These are phyloP conservation scores for Edaphochlamys debaryana DNA, from an alignment of 139 green algal species.

Conservation along the genomic window DNA sequence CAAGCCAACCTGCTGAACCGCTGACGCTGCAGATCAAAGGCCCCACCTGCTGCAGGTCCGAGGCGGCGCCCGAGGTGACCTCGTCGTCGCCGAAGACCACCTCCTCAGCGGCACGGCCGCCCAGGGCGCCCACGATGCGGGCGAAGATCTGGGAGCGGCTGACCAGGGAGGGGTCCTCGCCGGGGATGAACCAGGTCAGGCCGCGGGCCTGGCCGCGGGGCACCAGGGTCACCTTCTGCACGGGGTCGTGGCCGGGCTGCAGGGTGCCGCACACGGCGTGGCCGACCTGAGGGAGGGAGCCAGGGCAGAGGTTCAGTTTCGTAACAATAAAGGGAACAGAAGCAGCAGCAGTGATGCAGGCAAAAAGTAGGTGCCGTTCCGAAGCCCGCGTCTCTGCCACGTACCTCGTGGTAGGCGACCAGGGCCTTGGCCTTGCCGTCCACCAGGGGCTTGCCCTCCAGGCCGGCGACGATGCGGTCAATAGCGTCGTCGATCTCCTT, in stretches of 20 bases:
- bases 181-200: conserved; percentile 97
- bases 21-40: no score
- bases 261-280: conserved; percentile 98
- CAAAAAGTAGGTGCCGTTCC: no score
- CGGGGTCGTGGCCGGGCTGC: conserved; percentile 94
- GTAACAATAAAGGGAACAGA: no score
- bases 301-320: no score
- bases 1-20: no score
- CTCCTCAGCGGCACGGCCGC: conserved; percentile 97
- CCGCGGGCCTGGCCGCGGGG: conserved; percentile 95
- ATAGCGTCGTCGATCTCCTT: conserved; percentile 97
- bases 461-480: conserved; percentile 96
- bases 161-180: conserved; percentile 97
- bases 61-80: conserved; percentile 91
- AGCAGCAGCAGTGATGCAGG: no score
- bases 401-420: conserved; percentile 84
- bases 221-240: conserved; percentile 99
- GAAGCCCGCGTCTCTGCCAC: no score
- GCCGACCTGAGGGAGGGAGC: conserved; percentile 72
- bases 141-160: conserved; percentile 97
- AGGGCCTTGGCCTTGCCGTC: conserved; percentile 98
- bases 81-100: conserved; percentile 96
- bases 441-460: conserved; percentile 98
- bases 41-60: conserved; percentile 63
- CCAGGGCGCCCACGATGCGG: conserved; percentile 95